Base-by-base conservation (phyloP, 2,329 filamentous ascomycete species). In the Fonsecaea pedrosoi region DNA sequence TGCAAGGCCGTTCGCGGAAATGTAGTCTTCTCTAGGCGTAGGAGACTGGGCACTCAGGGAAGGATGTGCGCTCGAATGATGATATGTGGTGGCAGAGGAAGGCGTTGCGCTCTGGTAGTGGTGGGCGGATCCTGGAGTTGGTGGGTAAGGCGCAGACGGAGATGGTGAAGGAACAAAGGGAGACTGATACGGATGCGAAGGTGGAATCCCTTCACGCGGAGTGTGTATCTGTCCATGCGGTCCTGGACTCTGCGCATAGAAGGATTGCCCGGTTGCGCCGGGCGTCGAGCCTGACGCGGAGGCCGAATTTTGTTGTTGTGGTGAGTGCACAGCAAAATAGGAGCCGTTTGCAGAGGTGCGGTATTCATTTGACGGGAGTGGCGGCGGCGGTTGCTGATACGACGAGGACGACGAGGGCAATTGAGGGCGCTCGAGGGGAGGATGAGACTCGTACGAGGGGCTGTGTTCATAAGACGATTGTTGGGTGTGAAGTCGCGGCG, bases 311-410 rank as follows among this genome's bases (percentile, higher is more conserved):
- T 54, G 48, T 53, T 68, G 71, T 60, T 64, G 68, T n/a, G 72
- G 72, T 57, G 72, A 74, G 60, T 73, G 71, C 12, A 66, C 45
- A 18, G 68, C 53, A 58, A 73, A 71, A 65, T 72, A 71, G 56
- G 69, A 69, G 50, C 66, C 69, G 62, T 68, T 70, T 56, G 69
- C 66, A 50, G 66, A 63, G 8, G 68, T 57, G 38, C 68, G 61
- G 50, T 70, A 65, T 35, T 73, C 69, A 59, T 62, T 61, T 15
- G 72, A 65, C 21, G 65, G 63, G 13, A 60, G 45, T 32, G 69
- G 70, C 54, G 66, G 72, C 32, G 61, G 68, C 55, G 71, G 63
- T 8, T 54, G 57, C 34, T 50, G 45, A 48, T 40, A 60, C 40
- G 57, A 61, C n/a, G 59, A 61, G 12, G 45, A 37, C 10, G 70